Evolutionary conservation across 2,329 filamentous ascomycete genomes (phyloP).

Genomic region (Neocatenulostroma microsporum): DNA sequence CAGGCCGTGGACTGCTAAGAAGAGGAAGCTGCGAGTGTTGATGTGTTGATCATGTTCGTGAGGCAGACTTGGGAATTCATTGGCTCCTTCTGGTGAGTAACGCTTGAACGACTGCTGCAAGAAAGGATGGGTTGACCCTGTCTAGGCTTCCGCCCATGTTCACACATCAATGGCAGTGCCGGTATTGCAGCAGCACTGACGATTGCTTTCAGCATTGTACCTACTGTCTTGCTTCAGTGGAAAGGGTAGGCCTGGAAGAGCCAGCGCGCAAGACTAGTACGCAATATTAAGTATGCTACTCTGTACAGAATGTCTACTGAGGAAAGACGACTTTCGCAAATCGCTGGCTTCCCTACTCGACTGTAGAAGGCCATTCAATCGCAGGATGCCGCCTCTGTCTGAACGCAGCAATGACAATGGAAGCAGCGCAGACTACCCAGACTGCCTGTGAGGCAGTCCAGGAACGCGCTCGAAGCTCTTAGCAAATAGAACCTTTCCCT

Average conservation of each 20-base stretch:
- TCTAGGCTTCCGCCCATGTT: conserved; percentile 32
- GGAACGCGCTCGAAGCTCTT: too few species aligned
- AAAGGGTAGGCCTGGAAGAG: conserved; percentile 3
- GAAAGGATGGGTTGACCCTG: neutral
- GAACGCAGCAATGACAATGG: too few species aligned
- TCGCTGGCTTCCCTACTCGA: too few species aligned
- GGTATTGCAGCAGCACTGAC: conserved; percentile 27
- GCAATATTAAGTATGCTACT: too few species aligned
- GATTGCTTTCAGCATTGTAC: conserved; percentile 12
- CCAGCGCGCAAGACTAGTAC: too few species aligned
- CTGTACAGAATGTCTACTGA: too few species aligned
- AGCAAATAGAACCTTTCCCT: too few species aligned
- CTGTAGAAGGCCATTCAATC: too few species aligned
- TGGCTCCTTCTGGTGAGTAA: conserved; percentile 26
- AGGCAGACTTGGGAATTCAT: conserved; percentile 48
- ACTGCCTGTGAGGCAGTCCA: too few species aligned
- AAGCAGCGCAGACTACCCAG: too few species aligned
- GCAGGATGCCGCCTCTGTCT: too few species aligned
- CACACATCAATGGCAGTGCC: conserved; percentile 26
- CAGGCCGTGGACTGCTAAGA: conserved; percentile 50
- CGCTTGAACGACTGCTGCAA: neutral
- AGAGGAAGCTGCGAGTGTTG: conserved; percentile 44
- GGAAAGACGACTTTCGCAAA: too few species aligned
- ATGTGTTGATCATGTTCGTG: conserved; percentile 50
- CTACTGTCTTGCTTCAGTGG: conserved; percentile 14